Base-by-base conservation (phyloP, 2,329 filamentous ascomycete species). In the Xylaria arbuscula region DNA sequence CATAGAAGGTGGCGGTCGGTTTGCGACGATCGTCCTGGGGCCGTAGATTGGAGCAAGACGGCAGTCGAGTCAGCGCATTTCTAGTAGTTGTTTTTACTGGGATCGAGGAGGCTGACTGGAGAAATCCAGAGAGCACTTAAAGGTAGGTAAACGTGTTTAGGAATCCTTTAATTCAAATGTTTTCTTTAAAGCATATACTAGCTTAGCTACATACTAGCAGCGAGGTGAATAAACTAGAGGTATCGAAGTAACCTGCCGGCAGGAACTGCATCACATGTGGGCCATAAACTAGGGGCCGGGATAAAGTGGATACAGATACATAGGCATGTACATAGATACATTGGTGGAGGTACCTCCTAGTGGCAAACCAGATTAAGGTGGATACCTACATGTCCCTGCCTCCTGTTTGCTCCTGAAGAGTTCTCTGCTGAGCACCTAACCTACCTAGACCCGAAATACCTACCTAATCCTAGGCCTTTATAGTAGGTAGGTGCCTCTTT, bases 1-100 rank as follows among this genome's bases (percentile, higher is more conserved):
- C 32, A 58, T 47, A 38, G 19, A 62, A 68, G n/a, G 8, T 2
- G 40, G 24, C 17, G n/a, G 36, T 67, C 56, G 60, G 51, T 48
- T 51, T 28, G 50, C 38, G 45, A 34, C 36, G 19, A 32, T 59
- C 7, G 47, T 60, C 17, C 19, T 42, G 32, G 32, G 19, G 45
- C 22, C 19, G 28, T 32, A 32, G 4, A 19, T 13, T 48, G n/a
- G 24, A 19, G 34, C 1, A 15, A 2, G 9, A 22, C 17, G 45
- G 28, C 22, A 32, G 19, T 59, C 3, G 2, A 55, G 40, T 51
- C n/a, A 51, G 42, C 24, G 42, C 45, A 57, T 47, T 38, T 57
- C 36, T 17, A n/a, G 17, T 0, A 32, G 36, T 19, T n/a, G 2
- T 19, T 15, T 5, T 22, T 8, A 48, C 19, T 22, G 9, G 36